Conservation (phyloP, 2,329 filamentous ascomycete species). For the Penicillium sp. region DNA sequence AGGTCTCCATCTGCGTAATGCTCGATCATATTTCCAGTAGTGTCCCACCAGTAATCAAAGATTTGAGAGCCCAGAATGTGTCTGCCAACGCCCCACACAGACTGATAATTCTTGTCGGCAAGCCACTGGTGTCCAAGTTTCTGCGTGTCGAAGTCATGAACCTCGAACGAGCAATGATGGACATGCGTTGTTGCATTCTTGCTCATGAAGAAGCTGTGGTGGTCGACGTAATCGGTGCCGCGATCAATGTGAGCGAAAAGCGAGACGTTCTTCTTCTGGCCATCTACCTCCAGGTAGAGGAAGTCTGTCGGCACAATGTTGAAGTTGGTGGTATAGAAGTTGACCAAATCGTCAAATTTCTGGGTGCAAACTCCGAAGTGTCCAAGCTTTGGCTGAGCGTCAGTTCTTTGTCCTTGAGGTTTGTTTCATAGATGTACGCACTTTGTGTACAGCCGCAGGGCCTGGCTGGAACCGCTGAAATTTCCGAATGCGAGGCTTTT, state of each 20-base stretch:
- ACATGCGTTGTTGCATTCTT: conserved; percentile 41
- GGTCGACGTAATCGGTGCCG: conserved; percentile 50
- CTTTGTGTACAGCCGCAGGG: conserved; percentile 36
- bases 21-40: conserved; percentile 29
- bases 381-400: conserved; percentile 22
- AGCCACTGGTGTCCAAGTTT: conserved; percentile 56
- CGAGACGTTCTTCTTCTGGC: conserved; percentile 33
- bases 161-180: conserved; percentile 54
- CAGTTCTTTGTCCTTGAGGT: background rate
- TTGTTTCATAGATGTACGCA: conserved; percentile 4
- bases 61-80: conserved; percentile 55
- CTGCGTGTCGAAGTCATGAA: conserved; percentile 57
- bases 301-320: conserved; percentile 36
- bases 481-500: conserved; percentile 30
- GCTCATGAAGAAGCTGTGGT: conserved; percentile 56
- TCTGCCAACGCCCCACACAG: conserved; percentile 54
- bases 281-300: conserved; percentile 26
- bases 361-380: conserved; percentile 32
- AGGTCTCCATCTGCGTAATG: conserved; percentile 57
- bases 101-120: conserved; percentile 46
- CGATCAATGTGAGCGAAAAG: conserved; percentile 55
- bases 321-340: conserved; percentile 34
- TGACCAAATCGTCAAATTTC: conserved; percentile 26
- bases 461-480: conserved; percentile 34
- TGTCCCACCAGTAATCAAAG: conserved; percentile 57